Evolutionary conservation across 768 basidiomycete genomes (phyloP).

Genomic region (Mycena belliarum): DNA sequence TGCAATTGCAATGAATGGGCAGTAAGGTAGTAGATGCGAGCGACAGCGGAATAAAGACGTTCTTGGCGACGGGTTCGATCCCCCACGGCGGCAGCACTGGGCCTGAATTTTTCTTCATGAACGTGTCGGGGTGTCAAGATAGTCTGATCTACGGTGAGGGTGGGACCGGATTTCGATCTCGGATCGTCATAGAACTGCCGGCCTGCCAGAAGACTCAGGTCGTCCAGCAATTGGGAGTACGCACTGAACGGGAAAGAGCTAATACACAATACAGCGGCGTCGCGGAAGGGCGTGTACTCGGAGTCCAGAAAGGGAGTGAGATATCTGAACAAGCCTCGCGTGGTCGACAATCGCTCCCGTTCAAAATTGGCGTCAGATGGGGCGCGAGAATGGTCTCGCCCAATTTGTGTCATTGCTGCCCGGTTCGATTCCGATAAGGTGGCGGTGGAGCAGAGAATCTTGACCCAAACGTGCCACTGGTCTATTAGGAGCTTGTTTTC

Average conservation of each 20-base stretch:
- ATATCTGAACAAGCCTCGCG: constrained; percentile 81
- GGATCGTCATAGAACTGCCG: constrained; percentile 85
- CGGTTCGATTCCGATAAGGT: constrained; percentile 60
- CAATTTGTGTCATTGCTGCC: constrained; percentile 52
- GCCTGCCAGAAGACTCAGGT: constrained; percentile 76
- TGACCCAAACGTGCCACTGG: constrained; percentile 86
- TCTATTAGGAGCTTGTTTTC: constrained; percentile 64
- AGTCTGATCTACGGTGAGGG: constrained; percentile 38
- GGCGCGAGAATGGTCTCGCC: constrained; percentile 67
- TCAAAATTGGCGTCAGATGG: constrained; percentile 77
- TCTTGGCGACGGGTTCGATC: constrained; percentile 72
- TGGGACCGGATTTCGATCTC: constrained; percentile 43
- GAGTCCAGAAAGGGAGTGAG: constrained; percentile 87
- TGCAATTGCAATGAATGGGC: constrained; percentile 75
- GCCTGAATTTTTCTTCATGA: constrained; percentile 63
- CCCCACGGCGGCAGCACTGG: constrained; percentile 40
- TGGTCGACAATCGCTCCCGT: constrained; percentile 79
- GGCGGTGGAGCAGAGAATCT: constrained; percentile 83
- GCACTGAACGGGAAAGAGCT: constrained; percentile 79
- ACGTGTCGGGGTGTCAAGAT: constrained; percentile 54
- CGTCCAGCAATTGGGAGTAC: constrained; percentile 82
- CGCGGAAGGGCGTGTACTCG: constrained; percentile 80
- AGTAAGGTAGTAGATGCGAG: constrained; percentile 86
- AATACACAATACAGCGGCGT: constrained; percentile 85
- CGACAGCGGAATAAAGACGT: constrained; percentile 82